Evolutionary conservation across 345 rosid genomes (phyloP).

Genomic region (Chamaenerion angustifolium): DNA sequence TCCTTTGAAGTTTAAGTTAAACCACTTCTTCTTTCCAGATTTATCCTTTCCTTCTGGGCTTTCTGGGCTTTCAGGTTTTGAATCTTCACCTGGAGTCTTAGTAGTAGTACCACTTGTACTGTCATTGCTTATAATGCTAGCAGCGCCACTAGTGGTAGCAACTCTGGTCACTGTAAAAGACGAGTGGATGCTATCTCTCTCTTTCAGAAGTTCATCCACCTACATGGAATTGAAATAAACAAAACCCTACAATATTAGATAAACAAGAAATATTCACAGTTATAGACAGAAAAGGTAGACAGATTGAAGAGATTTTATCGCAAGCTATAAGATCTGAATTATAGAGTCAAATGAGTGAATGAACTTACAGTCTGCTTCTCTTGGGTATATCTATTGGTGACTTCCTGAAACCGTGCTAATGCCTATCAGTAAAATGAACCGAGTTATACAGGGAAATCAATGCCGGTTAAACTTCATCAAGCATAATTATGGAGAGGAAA

Average conservation of each 20-base stretch:
- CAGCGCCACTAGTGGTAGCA: constrained; percentile 6
- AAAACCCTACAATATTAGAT: neutral
- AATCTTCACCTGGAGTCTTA: constrained; percentile 48
- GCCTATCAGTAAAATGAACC: constrained; percentile 41
- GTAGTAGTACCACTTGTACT: constrained; percentile 48
- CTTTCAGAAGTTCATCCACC: constrained; percentile 92
- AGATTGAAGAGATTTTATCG: too few relatives aligned
- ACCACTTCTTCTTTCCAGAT: constrained; percentile 84
- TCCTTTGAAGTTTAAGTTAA: constrained; percentile 75
- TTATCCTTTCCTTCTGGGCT: constrained; percentile 72
- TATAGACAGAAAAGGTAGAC: neutral
- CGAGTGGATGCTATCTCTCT: constrained; percentile 63
- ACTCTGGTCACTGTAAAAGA: constrained; percentile 49
- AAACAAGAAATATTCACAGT: too few relatives aligned
- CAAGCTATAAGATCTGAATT: neutral
- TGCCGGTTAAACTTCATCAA: neutral
- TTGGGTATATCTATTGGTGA: constrained; percentile 68
- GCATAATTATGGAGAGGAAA: constrained; percentile 3
- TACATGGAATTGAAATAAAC: constrained; percentile 8
- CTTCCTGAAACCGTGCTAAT: constrained; percentile 92
- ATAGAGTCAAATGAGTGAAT: neutral
- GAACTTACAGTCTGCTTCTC: constrained; percentile 84
- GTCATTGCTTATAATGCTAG: constrained; percentile 6
- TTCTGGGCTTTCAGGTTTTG: constrained; percentile 58
- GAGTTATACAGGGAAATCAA: constrained; percentile 1